phyloP scores from a whole-genome alignment of 805 yeast species.

The Saccharomyces jurei region DNA sequence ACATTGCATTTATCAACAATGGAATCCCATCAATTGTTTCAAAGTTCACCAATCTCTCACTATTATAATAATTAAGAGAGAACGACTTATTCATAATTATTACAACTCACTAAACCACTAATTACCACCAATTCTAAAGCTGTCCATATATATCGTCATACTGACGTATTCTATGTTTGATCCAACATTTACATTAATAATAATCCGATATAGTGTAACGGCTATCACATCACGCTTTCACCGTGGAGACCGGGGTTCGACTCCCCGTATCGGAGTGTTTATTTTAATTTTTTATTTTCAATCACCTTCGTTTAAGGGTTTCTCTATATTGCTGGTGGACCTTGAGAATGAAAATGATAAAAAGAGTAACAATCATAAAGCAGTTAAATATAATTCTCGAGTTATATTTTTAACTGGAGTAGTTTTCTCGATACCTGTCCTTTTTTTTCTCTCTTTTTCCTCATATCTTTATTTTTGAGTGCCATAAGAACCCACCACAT shows the following conservation, averaged over 20 bases:
- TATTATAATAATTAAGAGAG: too few species aligned
- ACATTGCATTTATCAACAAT: too few species aligned
- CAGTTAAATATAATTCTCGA: neutral
- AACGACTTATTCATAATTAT: too few species aligned
- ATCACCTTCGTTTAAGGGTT: neutral
- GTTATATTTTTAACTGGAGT: neutral
- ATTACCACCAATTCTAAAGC: too few species aligned
- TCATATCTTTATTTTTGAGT: neutral
- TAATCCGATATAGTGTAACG: slow-evolving; percentile 33
- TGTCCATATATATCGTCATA: too few species aligned
- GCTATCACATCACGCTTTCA: slow-evolving; percentile 31
- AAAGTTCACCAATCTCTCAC: too few species aligned
- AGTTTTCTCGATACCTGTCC: too few species aligned
- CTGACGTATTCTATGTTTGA: too few species aligned
- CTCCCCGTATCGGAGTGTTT: slow-evolving; percentile 29
- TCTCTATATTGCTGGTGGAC: neutral
- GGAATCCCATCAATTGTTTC: too few species aligned
- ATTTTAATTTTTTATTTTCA: slow-evolving; percentile 1
- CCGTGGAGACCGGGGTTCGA: slow-evolving; percentile 33
- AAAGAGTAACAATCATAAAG: too few species aligned
- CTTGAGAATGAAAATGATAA: neutral
- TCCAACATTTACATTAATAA: too few species aligned
- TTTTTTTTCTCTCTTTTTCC: neutral
- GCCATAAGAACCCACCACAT: slow-evolving; percentile 1
- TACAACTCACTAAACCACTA: too few species aligned